Conservation (phyloP, 75 land plant species). For the Picea glauca region DNA sequence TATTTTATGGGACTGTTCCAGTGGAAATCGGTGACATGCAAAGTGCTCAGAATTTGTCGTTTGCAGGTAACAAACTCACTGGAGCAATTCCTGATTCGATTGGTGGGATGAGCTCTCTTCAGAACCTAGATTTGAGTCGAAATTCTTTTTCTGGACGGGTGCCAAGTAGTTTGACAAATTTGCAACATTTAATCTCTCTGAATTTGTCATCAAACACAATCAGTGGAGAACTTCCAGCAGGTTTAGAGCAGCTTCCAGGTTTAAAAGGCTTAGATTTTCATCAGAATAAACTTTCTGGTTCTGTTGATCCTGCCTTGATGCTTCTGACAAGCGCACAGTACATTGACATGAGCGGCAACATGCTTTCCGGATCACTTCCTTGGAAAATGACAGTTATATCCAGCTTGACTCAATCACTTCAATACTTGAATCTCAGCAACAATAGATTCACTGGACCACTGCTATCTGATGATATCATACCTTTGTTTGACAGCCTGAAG, state of each 20-base stretch:
- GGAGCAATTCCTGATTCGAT: conserved; percentile 59
- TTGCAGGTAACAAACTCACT: conserved; percentile 63
- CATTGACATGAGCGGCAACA: conserved; percentile 77
- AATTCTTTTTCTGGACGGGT: conserved; percentile 65
- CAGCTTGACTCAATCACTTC: conserved; percentile 37
- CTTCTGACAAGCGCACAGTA: conserved; percentile 43
- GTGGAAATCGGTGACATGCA: conserved; percentile 46
- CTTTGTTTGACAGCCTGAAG: conserved; percentile 54
- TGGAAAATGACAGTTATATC: conserved; percentile 32
- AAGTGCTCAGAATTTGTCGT: conserved; percentile 51
- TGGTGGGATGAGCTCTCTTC: conserved; percentile 42
- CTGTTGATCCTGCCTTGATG: conserved; percentile 39
- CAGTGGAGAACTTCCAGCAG: conserved; percentile 43
- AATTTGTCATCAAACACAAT: conserved; percentile 73
- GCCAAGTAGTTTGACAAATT: conserved; percentile 39
- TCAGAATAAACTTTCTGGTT: conserved; percentile 57
- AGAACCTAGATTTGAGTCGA: conserved; percentile 62
- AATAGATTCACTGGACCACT: conserved; percentile 68
- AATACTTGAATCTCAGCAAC: conserved; percentile 74
- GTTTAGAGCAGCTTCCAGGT: conserved; percentile 30
- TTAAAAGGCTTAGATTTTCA: conserved; percentile 60
- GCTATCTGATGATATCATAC: conserved; percentile 30
- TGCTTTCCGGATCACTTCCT: conserved; percentile 33
- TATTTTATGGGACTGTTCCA: conserved; percentile 64
- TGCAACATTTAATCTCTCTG: conserved; percentile 45